Base-by-base conservation (phyloP, 495 filamentous ascomycete species). In the Podospora bellae-mahoneyi region DNA sequence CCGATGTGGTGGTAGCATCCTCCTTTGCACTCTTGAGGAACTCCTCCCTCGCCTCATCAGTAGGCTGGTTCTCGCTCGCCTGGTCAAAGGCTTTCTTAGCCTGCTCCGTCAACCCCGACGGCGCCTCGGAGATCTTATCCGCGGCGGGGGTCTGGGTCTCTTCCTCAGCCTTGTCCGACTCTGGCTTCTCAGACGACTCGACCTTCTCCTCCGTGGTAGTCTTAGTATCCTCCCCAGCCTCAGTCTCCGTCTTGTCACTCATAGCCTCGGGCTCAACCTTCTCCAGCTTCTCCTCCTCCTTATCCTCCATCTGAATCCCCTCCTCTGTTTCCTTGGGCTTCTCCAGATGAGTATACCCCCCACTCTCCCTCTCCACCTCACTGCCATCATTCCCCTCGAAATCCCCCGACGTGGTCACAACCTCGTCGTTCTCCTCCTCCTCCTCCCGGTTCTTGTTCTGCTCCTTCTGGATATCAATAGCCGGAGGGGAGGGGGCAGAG, bases 221-320 rank as follows among this genome's bases (percentile, higher is more conserved):
- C 39, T 48, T 48, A 20, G 69, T 63, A 7, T 63, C 69, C 23
- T 23, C 69, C 23, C 18, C 64, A 48, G 60, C 54, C 54, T 66
- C 64, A 2, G 2, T 58, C 34, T 69, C 62, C 1, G 58, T 13
- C 62, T 69, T 32, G 15, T 34, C 62, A 44, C 19, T 20, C 9
- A 48, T 27, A 26, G 59, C 64, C 28, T 62, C 75, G 16, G 78
- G 79, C 27, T 80, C 78, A 2, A 72, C 73, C 20, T 78, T 75
- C 30, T 76, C 69, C 9, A 78, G 83, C 65, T 30, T 13, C 5
- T 61, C 28, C n/a, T 18, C 4, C 1, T 34, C 34, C 15, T 71
- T 55, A 3, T 70, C 72, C 27, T 65, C 63, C 68, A 74, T 68
- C 62, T 71, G 63, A 48, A 72, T 70, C 7, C 62, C 56, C 16